Conservation (phyloP, 768 basidiomycete species). For the Tylopilus sp. region DNA sequence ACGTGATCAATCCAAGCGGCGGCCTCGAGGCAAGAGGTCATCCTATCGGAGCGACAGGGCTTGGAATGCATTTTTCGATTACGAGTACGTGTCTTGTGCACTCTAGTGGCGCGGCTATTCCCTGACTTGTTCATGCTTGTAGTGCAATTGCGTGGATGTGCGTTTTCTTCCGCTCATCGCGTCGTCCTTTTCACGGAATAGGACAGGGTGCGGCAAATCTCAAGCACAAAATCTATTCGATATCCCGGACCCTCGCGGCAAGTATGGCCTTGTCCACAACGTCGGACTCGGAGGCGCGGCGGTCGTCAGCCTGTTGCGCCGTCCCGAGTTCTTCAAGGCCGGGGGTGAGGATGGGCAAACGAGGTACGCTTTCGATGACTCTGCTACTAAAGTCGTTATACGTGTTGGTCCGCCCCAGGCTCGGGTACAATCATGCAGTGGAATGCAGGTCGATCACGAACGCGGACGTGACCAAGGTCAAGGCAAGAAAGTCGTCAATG, state of each 20-base stretch:
- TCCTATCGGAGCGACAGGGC: slow-evolving; percentile 77
- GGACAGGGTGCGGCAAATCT: slow-evolving; percentile 77
- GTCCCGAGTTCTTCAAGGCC: slow-evolving; percentile 71
- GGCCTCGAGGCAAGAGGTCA: slow-evolving; percentile 89
- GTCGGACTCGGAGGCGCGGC: slow-evolving; percentile 80
- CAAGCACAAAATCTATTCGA: slow-evolving; percentile 72
- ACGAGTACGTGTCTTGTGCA: slow-evolving; percentile 57
- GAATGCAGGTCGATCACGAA: slow-evolving; percentile 60
- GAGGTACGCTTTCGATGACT: slow-evolving; percentile 41
- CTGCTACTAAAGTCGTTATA: neutral
- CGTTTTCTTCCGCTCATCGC: slow-evolving; percentile 5
- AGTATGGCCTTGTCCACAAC: slow-evolving; percentile 81
- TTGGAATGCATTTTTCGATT: slow-evolving; percentile 87
- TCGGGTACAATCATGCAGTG: slow-evolving; percentile 80
- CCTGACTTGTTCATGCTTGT: neutral
- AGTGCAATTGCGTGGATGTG: slow-evolving; percentile 78
- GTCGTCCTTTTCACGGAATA: neutral
- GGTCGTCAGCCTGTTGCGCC: slow-evolving; percentile 69
- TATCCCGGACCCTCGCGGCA: slow-evolving; percentile 61
- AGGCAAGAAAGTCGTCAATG: slow-evolving; percentile 57
- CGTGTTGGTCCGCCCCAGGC: slow-evolving; percentile 32
- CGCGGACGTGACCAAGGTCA: slow-evolving; percentile 71
- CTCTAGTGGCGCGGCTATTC: too few relatives aligned
- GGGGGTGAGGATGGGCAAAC: slow-evolving; percentile 63
- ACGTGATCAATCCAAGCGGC: slow-evolving; percentile 80